phyloP scores from a whole-genome alignment of 768 basidiomycete species.

The Pilatotrama ljubarskyi region DNA sequence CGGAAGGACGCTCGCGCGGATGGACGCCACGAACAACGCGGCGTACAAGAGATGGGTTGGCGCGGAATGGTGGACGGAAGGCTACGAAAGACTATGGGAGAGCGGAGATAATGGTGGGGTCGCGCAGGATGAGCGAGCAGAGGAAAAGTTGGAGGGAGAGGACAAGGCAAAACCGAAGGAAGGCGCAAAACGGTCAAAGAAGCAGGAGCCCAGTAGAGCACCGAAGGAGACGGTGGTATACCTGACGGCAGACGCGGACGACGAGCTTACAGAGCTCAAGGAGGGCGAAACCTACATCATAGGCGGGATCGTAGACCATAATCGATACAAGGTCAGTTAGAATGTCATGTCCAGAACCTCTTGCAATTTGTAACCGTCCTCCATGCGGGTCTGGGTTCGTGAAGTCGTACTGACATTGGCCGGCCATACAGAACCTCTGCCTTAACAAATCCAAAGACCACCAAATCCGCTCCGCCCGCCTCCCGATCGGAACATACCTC shows the following conservation, averaged over 20 bases:
- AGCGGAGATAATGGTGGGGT: slow-evolving; percentile 13
- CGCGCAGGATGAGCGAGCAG: background rate
- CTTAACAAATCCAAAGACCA: slow-evolving; percentile 78
- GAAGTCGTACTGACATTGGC: background rate
- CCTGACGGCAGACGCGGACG: slow-evolving; percentile 90
- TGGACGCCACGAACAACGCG: slow-evolving; percentile 65
- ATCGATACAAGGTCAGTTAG: slow-evolving; percentile 85
- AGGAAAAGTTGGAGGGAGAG: background rate
- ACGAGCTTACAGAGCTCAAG: slow-evolving; percentile 80
- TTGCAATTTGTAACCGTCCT: background rate
- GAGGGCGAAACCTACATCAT: slow-evolving; percentile 91
- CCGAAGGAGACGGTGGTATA: slow-evolving; percentile 66
- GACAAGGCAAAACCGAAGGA: background rate
- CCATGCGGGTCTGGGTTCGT: background rate
- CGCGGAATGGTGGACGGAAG: slow-evolving; percentile 81
- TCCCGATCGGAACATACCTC: slow-evolving; percentile 94
- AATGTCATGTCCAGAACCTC: background rate
- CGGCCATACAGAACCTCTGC: slow-evolving; percentile 73
- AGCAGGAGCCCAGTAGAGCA: slow-evolving; percentile 5
- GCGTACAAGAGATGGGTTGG: slow-evolving; percentile 78
- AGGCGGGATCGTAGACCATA: slow-evolving; percentile 93
- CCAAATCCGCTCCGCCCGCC: slow-evolving; percentile 78
- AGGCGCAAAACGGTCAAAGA: slow-evolving; percentile 1
- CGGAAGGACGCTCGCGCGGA: slow-evolving; percentile 63
- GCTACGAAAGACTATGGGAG: slow-evolving; percentile 71